Evolutionary conservation across 1,139 yeast species (phyloP).

Genomic region (Insectozyma bohioensis): DNA sequence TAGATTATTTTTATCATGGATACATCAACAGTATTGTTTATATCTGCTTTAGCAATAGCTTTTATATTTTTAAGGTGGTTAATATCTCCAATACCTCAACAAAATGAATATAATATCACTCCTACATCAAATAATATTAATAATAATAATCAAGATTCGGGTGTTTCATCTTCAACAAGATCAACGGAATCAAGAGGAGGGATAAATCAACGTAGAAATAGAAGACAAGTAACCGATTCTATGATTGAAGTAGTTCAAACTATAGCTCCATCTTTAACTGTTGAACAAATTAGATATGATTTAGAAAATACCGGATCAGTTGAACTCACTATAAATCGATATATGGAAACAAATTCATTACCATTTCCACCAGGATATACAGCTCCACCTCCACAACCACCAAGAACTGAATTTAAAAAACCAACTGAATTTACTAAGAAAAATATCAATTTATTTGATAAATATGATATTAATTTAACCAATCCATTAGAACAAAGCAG

Average conservation of each 20-base stretch:
- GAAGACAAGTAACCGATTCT: conserved; percentile 66
- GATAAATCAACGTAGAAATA: conserved; percentile 18
- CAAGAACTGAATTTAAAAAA: conserved; percentile 5
- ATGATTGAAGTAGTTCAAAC: conserved; percentile 89
- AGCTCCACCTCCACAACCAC: conserved; percentile 16
- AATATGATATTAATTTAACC: conserved; percentile 30
- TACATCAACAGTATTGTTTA: conserved; percentile 50
- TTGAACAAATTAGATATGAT: conserved; percentile 68
- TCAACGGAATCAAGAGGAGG: conserved; percentile 6
- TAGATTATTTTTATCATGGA: conserved; percentile 52
- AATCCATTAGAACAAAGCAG: conserved; percentile 13
- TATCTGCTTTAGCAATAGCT: conserved; percentile 49
- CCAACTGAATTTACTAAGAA: conserved; percentile 3
- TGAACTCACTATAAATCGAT: conserved; percentile 73
- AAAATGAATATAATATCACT: conserved; percentile 24
- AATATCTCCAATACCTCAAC: conserved; percentile 51
- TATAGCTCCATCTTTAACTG: conserved; percentile 71
- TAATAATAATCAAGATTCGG: conserved; percentile 4
- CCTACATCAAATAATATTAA: conserved; percentile 8
- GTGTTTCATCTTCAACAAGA: conserved; percentile 2
- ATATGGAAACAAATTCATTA: conserved; percentile 59
- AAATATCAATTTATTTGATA: conserved; percentile 36
- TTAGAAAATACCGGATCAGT: conserved; percentile 74
- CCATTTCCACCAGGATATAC: conserved; percentile 63
- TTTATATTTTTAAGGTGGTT: conserved; percentile 63